Evolutionary conservation across 2,329 filamentous ascomycete species (phyloP), one percentile per base, ranked within the genome.

Genomic region (Penicillium freii): DNA sequence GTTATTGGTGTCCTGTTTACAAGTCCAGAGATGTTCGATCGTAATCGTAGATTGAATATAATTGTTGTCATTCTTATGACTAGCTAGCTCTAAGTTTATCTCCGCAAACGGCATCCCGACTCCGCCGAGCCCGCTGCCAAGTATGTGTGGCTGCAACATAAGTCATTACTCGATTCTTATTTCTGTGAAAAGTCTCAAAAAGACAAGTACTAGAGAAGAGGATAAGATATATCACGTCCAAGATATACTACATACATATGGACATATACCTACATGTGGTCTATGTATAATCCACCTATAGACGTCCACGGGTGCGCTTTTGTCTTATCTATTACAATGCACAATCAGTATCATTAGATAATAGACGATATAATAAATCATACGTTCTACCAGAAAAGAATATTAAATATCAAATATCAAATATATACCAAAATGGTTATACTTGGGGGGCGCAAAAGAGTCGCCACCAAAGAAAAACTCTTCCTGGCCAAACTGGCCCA

Each of bases 401-500:
- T 31, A 31, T 25, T 4, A 5, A 13, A 31, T 46, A 15, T 9
- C 10, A 13, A 31, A 31, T 11, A 31, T 31, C 29, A 13, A 19
- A 49, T 38, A 13, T 9, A 17, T 15, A 15, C 11, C 15, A 40
- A 40, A 23, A 23, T 23, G 10, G 21, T 25, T 23, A 17, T 43
- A 17, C 39, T 17, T 17, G 33, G 47, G 23, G 47, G 36, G 23
- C 29, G 25, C 25, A 33, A 21, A 40, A 31, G 38, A 25, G 19
- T 57, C 9, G 49, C 49, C 49, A 57, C 49, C 49, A 15, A 23
- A n/a, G 17, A 42, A 57, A 56, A 57, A 46, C 33, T 53, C 54
- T 53, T 56, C 43, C 50, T 48, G 55, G 47, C 23, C 13, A 21
- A 42, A 31, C n/a, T 25, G 54, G 54, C 51, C 51, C 59, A 63